A percentile compares a stretch with the other conserved stretches of the same genome.
These are phyloP conservation scores for Pleurotus salmoneostramineus DNA, from an alignment of 768 basidiomycete species.

Conservation along the genomic window DNA sequence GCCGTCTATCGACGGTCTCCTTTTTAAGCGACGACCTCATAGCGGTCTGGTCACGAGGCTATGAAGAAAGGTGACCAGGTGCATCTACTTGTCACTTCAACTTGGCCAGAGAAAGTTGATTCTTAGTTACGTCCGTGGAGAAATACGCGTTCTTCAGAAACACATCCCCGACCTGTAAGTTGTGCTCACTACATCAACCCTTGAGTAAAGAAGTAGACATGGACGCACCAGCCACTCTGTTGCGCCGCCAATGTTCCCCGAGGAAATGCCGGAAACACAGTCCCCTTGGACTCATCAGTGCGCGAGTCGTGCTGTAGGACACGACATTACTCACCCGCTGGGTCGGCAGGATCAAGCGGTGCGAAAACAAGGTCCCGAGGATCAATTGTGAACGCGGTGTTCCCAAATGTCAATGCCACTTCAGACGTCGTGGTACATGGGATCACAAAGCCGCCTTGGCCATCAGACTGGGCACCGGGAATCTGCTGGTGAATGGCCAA, in stretches of 20 bases:
- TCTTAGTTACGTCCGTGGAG: slow-evolving; percentile 54
- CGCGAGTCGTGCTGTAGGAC: neutral
- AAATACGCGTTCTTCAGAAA: slow-evolving; percentile 78
- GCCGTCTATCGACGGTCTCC: no score
- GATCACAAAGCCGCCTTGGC: slow-evolving; percentile 45
- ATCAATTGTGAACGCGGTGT: slow-evolving; percentile 49
- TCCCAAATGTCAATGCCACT: slow-evolving; percentile 45
- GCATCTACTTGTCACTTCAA: slow-evolving; percentile 26
- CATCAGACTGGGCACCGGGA: slow-evolving; percentile 33
- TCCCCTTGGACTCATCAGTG: slow-evolving; percentile 17
- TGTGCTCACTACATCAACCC: neutral
- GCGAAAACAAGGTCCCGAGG: slow-evolving; percentile 60
- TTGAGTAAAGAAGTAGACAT: neutral
- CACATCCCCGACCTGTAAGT: slow-evolving; percentile 51
- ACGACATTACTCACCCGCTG: slow-evolving; percentile 31
- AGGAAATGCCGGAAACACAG: slow-evolving; percentile 67
- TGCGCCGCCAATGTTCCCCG: slow-evolving; percentile 55
- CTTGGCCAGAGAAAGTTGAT: slow-evolving; percentile 57
- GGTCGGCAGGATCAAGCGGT: slow-evolving; percentile 42
- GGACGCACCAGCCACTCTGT: slow-evolving; percentile 60
- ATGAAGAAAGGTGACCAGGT: no score
- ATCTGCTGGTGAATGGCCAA: slow-evolving; percentile 36
- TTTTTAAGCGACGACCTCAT: no score
- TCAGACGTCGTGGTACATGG: slow-evolving; percentile 38
- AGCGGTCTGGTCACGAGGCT: no score